These are phyloP conservation scores for Jackrogersella minutella DNA, from an alignment of 495 filamentous ascomycete genomes.

Conservation along the genomic window DNA sequence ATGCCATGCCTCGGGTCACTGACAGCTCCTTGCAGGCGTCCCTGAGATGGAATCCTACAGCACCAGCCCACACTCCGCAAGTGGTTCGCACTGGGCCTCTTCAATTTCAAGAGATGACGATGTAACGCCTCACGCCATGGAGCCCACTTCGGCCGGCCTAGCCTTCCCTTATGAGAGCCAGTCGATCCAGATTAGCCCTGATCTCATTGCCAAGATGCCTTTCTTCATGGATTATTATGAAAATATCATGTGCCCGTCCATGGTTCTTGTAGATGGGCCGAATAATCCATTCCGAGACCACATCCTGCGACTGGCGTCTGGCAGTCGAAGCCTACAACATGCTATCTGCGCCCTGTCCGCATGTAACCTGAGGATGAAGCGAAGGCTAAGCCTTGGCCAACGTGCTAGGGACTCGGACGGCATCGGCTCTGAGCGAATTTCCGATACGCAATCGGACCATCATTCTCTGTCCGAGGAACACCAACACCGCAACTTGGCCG, in stretches of 20 bases:
- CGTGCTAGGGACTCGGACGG: constrained; percentile 52
- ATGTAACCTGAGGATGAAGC: constrained; percentile 78
- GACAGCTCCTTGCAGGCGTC: constrained; percentile 48
- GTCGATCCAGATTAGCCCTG: constrained; percentile 54
- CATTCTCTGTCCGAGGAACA: constrained; percentile 75
- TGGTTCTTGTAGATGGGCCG: constrained; percentile 89
- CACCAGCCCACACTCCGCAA: constrained; percentile 54
- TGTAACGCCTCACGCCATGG: constrained; percentile 46
- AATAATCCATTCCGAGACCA: constrained; percentile 85
- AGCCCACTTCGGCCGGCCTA: constrained; percentile 31
- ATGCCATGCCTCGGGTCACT: constrained; percentile 43
- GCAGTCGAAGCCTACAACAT: constrained; percentile 84
- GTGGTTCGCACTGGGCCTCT: constrained; percentile 52
- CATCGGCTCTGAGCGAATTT: constrained; percentile 41
- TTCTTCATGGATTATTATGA: constrained; percentile 81
- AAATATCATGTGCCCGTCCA: constrained; percentile 87
- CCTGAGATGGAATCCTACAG: constrained; percentile 58
- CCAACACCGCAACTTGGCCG: constrained; percentile 80
- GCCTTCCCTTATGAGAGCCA: constrained; percentile 46
- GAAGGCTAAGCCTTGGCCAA: constrained; percentile 62
- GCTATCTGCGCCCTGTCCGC: constrained; percentile 89
- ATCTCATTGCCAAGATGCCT: constrained; percentile 63
- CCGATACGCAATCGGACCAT: constrained; percentile 53
- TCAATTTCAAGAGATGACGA: constrained; percentile 53
- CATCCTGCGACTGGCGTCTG: constrained; percentile 78